Conservation (phyloP, 306 rosid genomes). For the Lathyrus tuberosus region DNA sequence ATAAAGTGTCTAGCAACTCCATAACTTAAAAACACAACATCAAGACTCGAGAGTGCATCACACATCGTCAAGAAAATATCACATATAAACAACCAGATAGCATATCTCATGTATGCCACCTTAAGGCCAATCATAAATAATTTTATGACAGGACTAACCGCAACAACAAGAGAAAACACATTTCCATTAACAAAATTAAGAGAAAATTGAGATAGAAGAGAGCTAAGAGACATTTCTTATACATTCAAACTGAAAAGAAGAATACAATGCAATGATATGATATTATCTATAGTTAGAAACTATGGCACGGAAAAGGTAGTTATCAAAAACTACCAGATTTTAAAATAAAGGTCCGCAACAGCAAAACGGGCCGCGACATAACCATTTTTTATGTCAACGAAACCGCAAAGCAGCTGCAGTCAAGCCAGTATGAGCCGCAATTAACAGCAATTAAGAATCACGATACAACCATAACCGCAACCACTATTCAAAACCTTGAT, state of each 20-base stretch:
- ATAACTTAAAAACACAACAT: not conserved
- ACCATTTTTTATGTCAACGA: not conserved
- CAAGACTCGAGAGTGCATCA: conserved; percentile 4
- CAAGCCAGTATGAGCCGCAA: not conserved
- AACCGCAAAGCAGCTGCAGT: not conserved
- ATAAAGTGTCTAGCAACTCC: too few species aligned
- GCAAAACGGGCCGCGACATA: not conserved
- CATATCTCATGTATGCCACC: not conserved
- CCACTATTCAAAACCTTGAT: not conserved
- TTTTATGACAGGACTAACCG: not conserved
- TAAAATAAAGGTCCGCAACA: not conserved
- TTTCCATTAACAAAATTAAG: not conserved
- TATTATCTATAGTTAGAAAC: not conserved
- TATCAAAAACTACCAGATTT: not conserved
- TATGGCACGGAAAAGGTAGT: not conserved
- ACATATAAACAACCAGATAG: conserved; percentile 7
- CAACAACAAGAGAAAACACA: not conserved
- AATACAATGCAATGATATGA: not conserved
- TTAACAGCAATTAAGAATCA: not conserved
- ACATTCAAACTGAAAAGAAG: not conserved
- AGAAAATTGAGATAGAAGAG: not conserved
- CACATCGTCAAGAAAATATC: conserved; percentile 22
- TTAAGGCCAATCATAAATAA: not conserved
- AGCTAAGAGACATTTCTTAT: not conserved
- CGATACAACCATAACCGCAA: not conserved